Percentiles rank a stretch among this genome's conserved stretches.
These are phyloP conservation scores for Oryza glumipatula DNA, from an alignment of 176 grass and related monocot genomes.

Conservation along the genomic window DNA sequence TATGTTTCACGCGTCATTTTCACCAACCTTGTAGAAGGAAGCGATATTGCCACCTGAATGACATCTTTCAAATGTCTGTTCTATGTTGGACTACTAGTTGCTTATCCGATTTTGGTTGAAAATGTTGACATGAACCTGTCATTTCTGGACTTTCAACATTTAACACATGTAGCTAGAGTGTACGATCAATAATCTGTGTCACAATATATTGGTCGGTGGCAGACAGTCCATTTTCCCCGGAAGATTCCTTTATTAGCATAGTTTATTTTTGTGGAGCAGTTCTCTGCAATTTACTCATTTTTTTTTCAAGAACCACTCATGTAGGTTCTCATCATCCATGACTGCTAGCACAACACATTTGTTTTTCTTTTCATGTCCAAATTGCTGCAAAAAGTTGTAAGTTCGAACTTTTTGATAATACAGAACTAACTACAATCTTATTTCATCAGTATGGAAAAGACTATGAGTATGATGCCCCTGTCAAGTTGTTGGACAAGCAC, in stretches of 20 bases:
- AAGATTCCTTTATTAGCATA: slow-evolving; percentile 5
- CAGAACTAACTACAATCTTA: slow-evolving; percentile 42
- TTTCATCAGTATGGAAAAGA: slow-evolving; percentile 95
- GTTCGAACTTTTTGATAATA: neutral
- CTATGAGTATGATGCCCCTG: slow-evolving; percentile 94
- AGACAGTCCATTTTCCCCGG: neutral
- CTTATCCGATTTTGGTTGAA: neutral
- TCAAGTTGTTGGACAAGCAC: slow-evolving; percentile 98
- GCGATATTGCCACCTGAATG: neutral
- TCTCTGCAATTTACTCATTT: neutral
- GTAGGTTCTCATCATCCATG: neutral
- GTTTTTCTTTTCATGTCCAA: neutral
- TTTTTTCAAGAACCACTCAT: neutral
- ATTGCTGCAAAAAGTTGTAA: neutral
- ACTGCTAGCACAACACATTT: neutral
- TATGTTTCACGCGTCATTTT: neutral
- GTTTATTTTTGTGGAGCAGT: neutral
- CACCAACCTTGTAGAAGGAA: neutral
- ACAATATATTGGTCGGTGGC: neutral
- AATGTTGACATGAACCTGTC: neutral
- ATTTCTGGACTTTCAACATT: slow-evolving; percentile 16
- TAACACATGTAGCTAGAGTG: neutral
- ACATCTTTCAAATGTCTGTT: neutral
- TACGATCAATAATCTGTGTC: neutral
- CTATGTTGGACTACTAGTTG: neutral